Evolutionary conservation across 176 grass and related monocot genomes (phyloP).

Genomic region (Chloris gayana): DNA sequence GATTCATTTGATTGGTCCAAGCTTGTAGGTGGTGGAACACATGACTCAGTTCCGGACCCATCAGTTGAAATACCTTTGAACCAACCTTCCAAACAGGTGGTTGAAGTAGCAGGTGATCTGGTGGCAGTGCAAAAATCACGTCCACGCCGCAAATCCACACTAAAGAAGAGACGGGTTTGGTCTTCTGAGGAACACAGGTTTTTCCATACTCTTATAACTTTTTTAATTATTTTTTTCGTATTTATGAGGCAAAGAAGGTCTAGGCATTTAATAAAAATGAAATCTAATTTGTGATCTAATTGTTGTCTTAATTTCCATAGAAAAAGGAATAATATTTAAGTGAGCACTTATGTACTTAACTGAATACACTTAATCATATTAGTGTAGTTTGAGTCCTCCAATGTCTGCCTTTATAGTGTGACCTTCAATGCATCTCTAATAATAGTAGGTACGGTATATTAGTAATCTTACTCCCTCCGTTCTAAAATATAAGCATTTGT

Average conservation of each 20-base stretch:
- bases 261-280: neutral
- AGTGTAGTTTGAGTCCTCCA: neutral
- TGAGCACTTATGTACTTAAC: neutral
- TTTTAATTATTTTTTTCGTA: neutral
- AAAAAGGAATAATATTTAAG: neutral
- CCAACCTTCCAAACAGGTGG: slow-evolving; percentile 9
- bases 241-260: neutral
- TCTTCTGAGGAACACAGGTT: slow-evolving; percentile 52
- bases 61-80: neutral
- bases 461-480: neutral
- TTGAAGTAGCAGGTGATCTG: neutral
- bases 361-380: neutral
- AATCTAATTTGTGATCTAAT: neutral
- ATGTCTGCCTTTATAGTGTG: neutral
- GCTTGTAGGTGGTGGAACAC: neutral
- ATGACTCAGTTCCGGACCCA: neutral
- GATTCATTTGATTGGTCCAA: neutral
- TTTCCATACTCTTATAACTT: neutral
- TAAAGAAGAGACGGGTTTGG: slow-evolving; percentile 37
- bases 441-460: neutral
- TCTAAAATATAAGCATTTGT: no score
- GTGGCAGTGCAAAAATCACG: neutral
- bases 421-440: neutral
- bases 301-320: neutral
- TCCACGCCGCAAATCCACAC: neutral